Percentiles rank a stretch among this genome's conserved stretches.
These are phyloP conservation scores for Pseudogymnoascus sp. DNA, from an alignment of 2,329 filamentous ascomycete genomes.

Conservation along the genomic window DNA sequence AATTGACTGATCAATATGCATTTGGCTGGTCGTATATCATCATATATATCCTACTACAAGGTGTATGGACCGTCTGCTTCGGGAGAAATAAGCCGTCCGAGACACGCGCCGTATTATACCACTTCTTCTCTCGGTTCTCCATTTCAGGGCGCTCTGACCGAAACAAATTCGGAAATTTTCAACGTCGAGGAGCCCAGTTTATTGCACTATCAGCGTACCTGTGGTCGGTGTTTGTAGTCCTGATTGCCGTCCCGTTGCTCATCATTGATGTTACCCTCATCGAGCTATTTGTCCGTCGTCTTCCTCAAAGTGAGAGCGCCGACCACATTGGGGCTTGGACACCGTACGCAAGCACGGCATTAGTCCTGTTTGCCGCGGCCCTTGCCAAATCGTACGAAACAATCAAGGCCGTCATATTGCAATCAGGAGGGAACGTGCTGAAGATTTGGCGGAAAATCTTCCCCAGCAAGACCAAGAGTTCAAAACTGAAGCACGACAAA, in stretches of 20 bases:
- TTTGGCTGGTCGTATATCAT: neutral
- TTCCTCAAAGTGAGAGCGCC: neutral
- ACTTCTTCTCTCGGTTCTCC: neutral
- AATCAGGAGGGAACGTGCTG: neutral
- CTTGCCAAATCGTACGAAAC: neutral
- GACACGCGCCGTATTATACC: neutral
- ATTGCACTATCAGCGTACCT: neutral
- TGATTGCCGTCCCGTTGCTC: neutral
- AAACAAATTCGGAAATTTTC: neutral
- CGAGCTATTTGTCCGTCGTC: neutral
- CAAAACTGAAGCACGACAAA: neutral
- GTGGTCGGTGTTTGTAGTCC: neutral
- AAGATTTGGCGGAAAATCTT: neutral
- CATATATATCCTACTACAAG: neutral
- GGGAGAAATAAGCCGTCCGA: neutral
- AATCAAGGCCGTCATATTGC: neutral
- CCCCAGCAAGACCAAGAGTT: neutral
- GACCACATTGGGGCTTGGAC: neutral
- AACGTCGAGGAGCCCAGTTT: neutral
- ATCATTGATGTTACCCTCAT: neutral
- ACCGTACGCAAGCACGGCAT: neutral
- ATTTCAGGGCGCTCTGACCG: neutral
- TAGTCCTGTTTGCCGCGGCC: neutral
- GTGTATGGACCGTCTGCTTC: neutral
- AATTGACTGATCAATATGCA: neutral